Evolutionary conservation across 352 stramenopile species (phyloP).

Genomic region (Pythium angustatum): DNA sequence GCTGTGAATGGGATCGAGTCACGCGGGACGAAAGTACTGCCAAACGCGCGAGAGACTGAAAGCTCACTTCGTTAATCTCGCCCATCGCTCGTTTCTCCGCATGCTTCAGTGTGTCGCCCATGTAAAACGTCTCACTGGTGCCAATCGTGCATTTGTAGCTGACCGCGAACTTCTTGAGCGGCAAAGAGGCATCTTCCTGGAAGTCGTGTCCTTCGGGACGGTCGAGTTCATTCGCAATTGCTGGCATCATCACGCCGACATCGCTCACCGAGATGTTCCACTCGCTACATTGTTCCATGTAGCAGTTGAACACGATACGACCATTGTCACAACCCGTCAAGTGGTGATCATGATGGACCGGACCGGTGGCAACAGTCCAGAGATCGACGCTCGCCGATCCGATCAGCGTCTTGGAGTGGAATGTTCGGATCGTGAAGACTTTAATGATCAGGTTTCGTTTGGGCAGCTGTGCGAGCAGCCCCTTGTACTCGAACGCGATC

Average conservation of each 20-base stretch:
- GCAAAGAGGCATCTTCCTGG: conserved; percentile 85
- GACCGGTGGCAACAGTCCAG: conserved; percentile 79
- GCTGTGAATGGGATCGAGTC: conserved; percentile 62
- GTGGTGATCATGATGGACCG: conserved; percentile 88
- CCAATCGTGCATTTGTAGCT: conserved; percentile 91
- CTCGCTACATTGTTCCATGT: conserved; percentile 90
- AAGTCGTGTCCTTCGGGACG: conserved; percentile 88
- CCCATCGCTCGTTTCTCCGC: conserved; percentile 72
- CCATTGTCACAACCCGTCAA: conserved; percentile 85
- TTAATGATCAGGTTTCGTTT: conserved; percentile 73
- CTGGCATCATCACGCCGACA: conserved; percentile 88
- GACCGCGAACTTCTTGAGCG: conserved; percentile 87
- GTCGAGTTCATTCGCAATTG: conserved; percentile 87
- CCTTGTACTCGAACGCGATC: conserved; percentile 87
- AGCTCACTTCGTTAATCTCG: conserved; percentile 86
- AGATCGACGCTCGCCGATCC: conserved; percentile 77
- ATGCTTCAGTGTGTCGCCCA: conserved; percentile 84
- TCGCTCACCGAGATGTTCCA: conserved; percentile 90
- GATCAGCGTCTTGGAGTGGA: conserved; percentile 76
- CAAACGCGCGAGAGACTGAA: conserved; percentile 80
- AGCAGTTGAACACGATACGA: conserved; percentile 89
- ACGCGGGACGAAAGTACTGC: conserved; percentile 83
- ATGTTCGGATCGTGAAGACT: conserved; percentile 83
- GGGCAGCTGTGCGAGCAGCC: conserved; percentile 49
- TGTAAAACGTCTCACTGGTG: conserved; percentile 86